Base-by-base conservation (phyloP, 164 flowering plant genomes). In the Tinospora cordifolia region DNA sequence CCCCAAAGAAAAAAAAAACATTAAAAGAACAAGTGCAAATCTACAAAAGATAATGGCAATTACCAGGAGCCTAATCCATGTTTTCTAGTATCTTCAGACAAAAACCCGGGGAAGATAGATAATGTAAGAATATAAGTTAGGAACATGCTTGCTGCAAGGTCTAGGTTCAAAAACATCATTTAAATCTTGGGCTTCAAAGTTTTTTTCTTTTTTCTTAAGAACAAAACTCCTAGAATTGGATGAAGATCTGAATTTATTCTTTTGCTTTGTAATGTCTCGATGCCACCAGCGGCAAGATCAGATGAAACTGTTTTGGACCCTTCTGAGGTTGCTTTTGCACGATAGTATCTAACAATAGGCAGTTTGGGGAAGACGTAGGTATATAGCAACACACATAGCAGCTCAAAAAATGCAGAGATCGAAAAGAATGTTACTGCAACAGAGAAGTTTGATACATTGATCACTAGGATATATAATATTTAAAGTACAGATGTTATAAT, bases 41-140 rank as follows among this genome's bases (percentile, higher is more conserved):
- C 36, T 30, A 4, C 36, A 30, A 30, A 30, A 30, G 36, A 30
- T 30, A 4, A 30, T 30, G 64, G 36, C 34, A 63, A 67, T 47
- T 81, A 81, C 84, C 80, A 75, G 3, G 76, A 38, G 11, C 85
- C 85, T 41, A 84, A 70, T 10, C 60, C 58, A 54, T 84, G 84
- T 12, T 62, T 22, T 57, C 87, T 85, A 46, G 85, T 84, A 71
- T 84, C 81, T 65, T 84, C 85, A 38, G 75, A 79, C 64, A 84
- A 75, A 74, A 84, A 84, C n/a, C 87, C 87, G 6, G 85, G 87
- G 67, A 84, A 82, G 63, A 84, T 84, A 36, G 87, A 84, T 72
- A 82, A 59, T n/a, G 83, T 82, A 62, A 82, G 75, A 0, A 74
- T 77, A 67, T 82, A 80, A 41, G 79, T 78, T 49, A 84, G 70